Conservation (phyloP, 306 rosid species). For the Psophocarpus tetragonolobus region DNA sequence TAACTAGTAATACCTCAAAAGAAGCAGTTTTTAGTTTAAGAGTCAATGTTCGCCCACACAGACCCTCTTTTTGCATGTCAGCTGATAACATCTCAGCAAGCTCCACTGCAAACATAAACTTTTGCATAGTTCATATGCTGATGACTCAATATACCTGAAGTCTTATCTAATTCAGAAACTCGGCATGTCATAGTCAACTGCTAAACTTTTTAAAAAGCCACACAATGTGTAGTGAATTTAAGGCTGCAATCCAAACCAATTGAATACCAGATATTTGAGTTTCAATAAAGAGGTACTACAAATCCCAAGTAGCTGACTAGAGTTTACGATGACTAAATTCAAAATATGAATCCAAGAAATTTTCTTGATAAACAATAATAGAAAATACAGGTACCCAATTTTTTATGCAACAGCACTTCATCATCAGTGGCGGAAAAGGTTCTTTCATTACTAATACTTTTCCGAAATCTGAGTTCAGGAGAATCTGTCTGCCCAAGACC, state of each 20-base stretch:
- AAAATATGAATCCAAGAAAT: constrained; percentile 1
- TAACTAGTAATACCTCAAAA: constrained; percentile 67
- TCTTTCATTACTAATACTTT: constrained; percentile 93
- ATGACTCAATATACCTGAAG: constrained; percentile 2
- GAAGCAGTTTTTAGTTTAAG: constrained; percentile 88
- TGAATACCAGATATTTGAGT: background rate
- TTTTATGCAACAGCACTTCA: constrained; percentile 52
- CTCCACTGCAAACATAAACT: constrained; percentile 67
- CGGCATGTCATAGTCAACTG: constrained; percentile 10
- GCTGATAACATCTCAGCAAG: constrained; percentile 80
- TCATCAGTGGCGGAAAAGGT: constrained; percentile 83
- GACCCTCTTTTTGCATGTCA: constrained; percentile 91
- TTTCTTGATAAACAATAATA: background rate
- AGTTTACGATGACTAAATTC: background rate
- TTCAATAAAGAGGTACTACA: constrained; percentile 20
- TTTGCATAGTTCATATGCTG: constrained; percentile 23
- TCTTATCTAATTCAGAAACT: constrained; percentile 1
- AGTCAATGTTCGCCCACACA: constrained; percentile 81
- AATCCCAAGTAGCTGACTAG: constrained; percentile 19
- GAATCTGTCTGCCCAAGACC: constrained; percentile 79
- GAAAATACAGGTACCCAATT: constrained; percentile 56
- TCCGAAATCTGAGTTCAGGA: constrained; percentile 69
- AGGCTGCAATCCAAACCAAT: constrained; percentile 16
- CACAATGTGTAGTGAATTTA: background rate
- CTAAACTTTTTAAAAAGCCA: constrained; percentile 23